phyloP scores from a whole-genome alignment of 768 basidiomycete species.

The Mycena epipterygia region DNA sequence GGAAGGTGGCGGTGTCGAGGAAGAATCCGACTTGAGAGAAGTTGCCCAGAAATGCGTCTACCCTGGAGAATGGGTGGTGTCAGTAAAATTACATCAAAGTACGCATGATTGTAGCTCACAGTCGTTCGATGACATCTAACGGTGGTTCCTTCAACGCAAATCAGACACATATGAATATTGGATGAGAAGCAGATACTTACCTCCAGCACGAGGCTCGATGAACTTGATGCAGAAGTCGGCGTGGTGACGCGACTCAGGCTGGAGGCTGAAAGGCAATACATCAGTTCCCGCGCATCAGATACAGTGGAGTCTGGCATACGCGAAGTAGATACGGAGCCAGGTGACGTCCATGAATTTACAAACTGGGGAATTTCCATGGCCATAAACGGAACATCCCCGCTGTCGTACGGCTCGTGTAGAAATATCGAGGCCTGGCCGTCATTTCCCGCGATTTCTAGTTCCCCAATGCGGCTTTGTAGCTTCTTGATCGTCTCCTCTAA shows the following conservation, averaged over 20 bases:
- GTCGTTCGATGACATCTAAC: background rate
- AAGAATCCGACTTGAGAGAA: conserved; percentile 67
- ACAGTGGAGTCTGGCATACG: background rate
- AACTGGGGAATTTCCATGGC: conserved; percentile 21
- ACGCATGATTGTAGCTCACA: background rate
- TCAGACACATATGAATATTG: background rate
- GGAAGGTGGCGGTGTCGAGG: conserved; percentile 61
- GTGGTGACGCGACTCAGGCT: conserved; percentile 25
- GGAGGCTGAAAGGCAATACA: background rate
- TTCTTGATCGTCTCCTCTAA: conserved; percentile 62
- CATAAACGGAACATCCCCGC: conserved; percentile 18
- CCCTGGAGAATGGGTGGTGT: conserved; percentile 29
- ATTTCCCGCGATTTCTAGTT: conserved; percentile 52
- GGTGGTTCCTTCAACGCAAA: conserved; percentile 14
- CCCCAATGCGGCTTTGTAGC: conserved; percentile 57
- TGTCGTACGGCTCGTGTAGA: conserved; percentile 35
- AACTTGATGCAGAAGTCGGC: conserved; percentile 18
- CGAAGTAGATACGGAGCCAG: conserved; percentile 1
- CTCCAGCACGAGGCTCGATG: conserved; percentile 29
- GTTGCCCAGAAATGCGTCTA: conserved; percentile 54
- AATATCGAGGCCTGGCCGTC: conserved; percentile 30
- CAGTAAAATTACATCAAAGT: background rate
- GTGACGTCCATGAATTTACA: conserved; percentile 5
- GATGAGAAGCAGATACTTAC: background rate
- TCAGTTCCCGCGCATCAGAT: background rate